phyloP scores from a whole-genome alignment of 2,329 filamentous ascomycete genomes.

The Aureobasidium sp. region DNA sequence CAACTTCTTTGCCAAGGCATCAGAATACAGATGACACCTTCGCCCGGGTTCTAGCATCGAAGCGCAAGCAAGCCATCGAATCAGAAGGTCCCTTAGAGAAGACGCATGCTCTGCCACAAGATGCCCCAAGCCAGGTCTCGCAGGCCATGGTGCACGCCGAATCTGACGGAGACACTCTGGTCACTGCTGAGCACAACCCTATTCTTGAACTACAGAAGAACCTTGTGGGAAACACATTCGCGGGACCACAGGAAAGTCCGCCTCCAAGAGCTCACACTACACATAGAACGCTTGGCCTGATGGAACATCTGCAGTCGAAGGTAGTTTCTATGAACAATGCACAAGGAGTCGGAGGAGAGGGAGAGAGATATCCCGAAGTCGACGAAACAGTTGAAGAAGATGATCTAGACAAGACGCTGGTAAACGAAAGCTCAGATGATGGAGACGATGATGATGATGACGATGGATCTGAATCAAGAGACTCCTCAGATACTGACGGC shows the following conservation, averaged over 20 bases:
- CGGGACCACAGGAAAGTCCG: neutral
- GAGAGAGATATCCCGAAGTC: neutral
- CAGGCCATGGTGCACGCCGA: neutral
- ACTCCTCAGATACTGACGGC: slow-evolving; percentile 20
- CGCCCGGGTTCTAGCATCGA: neutral
- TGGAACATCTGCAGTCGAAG: neutral
- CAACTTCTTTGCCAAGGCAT: too few species aligned
- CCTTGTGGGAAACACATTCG: neutral
- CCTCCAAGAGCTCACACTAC: neutral
- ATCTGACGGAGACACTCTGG: neutral
- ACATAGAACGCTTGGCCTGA: neutral
- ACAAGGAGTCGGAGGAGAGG: neutral
- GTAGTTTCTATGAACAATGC: neutral
- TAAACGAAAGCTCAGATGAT: slow-evolving; percentile 16
- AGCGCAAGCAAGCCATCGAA: neutral
- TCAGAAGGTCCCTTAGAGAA: neutral
- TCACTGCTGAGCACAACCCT: neutral
- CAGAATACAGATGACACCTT: neutral
- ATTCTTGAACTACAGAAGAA: too few species aligned
- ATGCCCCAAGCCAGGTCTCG: neutral
- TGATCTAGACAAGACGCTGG: slow-evolving; percentile 24
- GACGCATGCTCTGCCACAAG: neutral
- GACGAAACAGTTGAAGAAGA: slow-evolving; percentile 15
- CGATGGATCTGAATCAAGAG: neutral
- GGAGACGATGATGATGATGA: neutral